phyloP scores from a whole-genome alignment of 1,139 yeast genomes.

The Protomyces pachydermus region DNA sequence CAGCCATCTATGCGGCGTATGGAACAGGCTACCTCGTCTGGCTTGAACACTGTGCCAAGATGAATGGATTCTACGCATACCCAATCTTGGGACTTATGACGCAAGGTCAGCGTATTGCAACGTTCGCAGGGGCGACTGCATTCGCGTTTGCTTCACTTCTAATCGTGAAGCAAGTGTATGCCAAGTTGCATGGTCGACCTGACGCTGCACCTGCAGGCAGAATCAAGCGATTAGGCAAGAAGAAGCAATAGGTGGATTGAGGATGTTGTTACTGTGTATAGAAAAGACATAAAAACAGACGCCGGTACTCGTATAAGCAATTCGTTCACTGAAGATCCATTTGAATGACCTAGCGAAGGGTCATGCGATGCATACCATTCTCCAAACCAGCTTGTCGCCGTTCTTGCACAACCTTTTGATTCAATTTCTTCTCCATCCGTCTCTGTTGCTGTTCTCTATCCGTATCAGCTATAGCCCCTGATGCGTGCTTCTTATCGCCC shows the following conservation, averaged over 20 bases:
- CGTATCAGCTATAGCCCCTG: neutral
- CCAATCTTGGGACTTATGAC: conserved; percentile 22
- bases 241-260: neutral
- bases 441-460: neutral
- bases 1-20: conserved; percentile 1
- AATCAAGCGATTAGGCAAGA: neutral
- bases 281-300: neutral
- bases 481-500: neutral
- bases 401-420: neutral
- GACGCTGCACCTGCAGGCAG: neutral
- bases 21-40: conserved; percentile 8
- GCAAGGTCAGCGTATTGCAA: conserved; percentile 5
- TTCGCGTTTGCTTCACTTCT: conserved; percentile 8
- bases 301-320: neutral
- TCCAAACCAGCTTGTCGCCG: neutral
- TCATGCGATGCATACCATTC: neutral
- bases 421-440: neutral
- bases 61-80: conserved; percentile 23
- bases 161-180: conserved; percentile 1
- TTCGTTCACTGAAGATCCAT: neutral
- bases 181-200: conserved; percentile 6
- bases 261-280: neutral
- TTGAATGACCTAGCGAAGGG: neutral
- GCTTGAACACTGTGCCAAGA: conserved; percentile 12
- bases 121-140: conserved; percentile 22